phyloP scores from a whole-genome alignment of 208 protist genomes.

The Leishmania gerbilli region DNA sequence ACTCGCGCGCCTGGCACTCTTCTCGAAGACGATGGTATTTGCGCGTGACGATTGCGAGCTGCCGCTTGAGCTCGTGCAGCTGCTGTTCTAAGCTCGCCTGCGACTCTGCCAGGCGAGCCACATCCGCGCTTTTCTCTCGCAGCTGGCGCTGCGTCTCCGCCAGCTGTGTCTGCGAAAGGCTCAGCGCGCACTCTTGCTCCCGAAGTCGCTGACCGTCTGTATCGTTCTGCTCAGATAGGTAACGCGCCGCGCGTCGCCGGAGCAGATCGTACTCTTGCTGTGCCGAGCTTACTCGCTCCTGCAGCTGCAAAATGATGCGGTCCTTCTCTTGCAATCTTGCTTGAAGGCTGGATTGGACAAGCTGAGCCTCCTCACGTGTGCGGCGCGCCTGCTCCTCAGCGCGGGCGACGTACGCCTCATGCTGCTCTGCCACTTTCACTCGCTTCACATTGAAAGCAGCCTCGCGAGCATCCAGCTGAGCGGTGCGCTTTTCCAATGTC shows the following conservation, averaged over 20 bases:
- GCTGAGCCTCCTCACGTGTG: constrained; percentile 50
- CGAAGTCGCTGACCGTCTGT: constrained; percentile 31
- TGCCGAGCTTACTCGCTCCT: constrained; percentile 44
- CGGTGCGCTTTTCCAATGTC: constrained; percentile 51
- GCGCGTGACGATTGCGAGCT: constrained; percentile 37
- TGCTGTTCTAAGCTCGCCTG: constrained; percentile 36
- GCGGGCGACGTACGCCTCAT: constrained; percentile 71
- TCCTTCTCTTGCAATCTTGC: constrained; percentile 68
- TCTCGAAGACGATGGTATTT: constrained; percentile 47
- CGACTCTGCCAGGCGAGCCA: constrained; percentile 30
- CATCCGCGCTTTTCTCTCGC: constrained; percentile 29
- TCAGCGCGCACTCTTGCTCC: constrained; percentile 48
- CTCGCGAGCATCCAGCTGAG: constrained; percentile 80
- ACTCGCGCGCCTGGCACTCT: constrained; percentile 43
- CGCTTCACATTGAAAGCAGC: constrained; percentile 67
- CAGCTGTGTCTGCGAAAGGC: constrained; percentile 36
- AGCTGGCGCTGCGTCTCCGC: constrained; percentile 41
- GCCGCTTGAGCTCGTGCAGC: constrained; percentile 35
- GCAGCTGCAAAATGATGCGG: constrained; percentile 35
- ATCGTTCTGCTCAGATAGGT: constrained; percentile 36
- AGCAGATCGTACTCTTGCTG: constrained; percentile 81
- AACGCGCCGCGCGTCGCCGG: constrained; percentile 40
- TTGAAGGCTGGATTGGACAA: constrained; percentile 48
- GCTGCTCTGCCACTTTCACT: constrained; percentile 75
- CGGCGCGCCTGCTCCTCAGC: constrained; percentile 63